Evolutionary conservation across 2,329 filamentous ascomycete species (phyloP).

Genomic region (Scopulariopsis brevicaulis): DNA sequence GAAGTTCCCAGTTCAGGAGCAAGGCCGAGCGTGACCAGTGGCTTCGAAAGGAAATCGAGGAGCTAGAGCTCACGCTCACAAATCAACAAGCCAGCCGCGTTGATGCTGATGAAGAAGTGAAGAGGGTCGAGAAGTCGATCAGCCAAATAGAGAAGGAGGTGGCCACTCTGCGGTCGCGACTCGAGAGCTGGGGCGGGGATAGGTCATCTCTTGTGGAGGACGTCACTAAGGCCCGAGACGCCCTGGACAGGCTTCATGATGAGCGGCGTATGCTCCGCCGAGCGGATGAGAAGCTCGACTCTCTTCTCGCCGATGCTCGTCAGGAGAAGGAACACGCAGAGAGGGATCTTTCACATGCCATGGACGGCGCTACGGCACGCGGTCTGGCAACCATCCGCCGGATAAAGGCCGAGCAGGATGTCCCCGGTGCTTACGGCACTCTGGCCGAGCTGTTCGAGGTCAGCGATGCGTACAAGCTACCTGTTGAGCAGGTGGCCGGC

Average conservation of each 20-base stretch:
- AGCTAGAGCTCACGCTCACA: slow-evolving; percentile 64
- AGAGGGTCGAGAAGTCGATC: slow-evolving; percentile 60
- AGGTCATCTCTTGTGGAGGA: slow-evolving; percentile 63
- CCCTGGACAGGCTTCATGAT: slow-evolving; percentile 68
- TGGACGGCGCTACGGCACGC: slow-evolving; percentile 79
- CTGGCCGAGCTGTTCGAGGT: slow-evolving; percentile 88
- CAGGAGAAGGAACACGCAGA: slow-evolving; percentile 71
- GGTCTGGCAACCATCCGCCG: slow-evolving; percentile 80
- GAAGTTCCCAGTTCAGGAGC: slow-evolving; percentile 75
- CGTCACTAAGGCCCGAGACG: slow-evolving; percentile 66
- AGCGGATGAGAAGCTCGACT: slow-evolving; percentile 78
- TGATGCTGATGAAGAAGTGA: slow-evolving; percentile 75
- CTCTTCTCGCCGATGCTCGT: slow-evolving; percentile 62
- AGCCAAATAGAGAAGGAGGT: slow-evolving; percentile 62
- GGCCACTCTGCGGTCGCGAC: slow-evolving; percentile 53
- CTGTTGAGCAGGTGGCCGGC: slow-evolving; percentile 87
- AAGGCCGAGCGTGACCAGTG: slow-evolving; percentile 82
- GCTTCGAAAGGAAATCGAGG: slow-evolving; percentile 68
- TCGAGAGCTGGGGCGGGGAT: slow-evolving; percentile 70
- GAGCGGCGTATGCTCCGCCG: slow-evolving; percentile 80
- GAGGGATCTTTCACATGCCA: slow-evolving; percentile 65
- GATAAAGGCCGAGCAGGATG: slow-evolving; percentile 66
- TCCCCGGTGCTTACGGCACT: slow-evolving; percentile 84
- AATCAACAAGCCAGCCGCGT: slow-evolving; percentile 76
- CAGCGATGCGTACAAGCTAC: slow-evolving; percentile 71